Evolutionary conservation across 805 yeast genomes (phyloP).

Genomic region (Candida ficus): DNA sequence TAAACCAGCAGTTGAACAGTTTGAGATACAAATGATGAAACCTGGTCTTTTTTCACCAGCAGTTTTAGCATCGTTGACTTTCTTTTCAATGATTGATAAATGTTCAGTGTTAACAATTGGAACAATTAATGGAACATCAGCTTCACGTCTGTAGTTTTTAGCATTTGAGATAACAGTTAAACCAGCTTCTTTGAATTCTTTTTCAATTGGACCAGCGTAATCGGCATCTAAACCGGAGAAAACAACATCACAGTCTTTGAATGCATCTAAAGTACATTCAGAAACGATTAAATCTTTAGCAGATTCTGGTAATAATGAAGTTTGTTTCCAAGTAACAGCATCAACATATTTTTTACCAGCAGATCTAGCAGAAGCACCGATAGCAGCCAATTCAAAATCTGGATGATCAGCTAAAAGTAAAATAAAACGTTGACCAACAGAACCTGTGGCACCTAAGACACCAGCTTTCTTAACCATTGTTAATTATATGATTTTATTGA

Average conservation of each 20-base stretch:
- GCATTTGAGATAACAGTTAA: slow-evolving; percentile 89
- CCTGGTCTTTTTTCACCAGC: slow-evolving; percentile 63
- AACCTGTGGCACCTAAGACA: slow-evolving; percentile 96
- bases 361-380: slow-evolving; percentile 92
- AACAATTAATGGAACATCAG: slow-evolving; percentile 86
- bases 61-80: slow-evolving; percentile 48
- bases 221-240: slow-evolving; percentile 94
- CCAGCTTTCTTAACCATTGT: slow-evolving; percentile 51
- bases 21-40: slow-evolving; percentile 88
- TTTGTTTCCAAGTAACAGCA: slow-evolving; percentile 94
- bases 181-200: slow-evolving; percentile 76
- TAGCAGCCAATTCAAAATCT: slow-evolving; percentile 72
- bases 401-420: slow-evolving; percentile 82
- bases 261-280: slow-evolving; percentile 72
- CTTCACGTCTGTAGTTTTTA: slow-evolving; percentile 86
- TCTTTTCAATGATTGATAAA: slow-evolving; percentile 62
- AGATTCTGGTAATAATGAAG: slow-evolving; percentile 66
- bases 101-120: slow-evolving; percentile 95
- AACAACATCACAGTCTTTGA: slow-evolving; percentile 87
- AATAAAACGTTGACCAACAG: slow-evolving; percentile 96
- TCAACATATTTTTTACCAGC: slow-evolving; percentile 85
- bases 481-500: not conserved
- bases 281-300: slow-evolving; percentile 61
- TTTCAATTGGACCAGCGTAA: slow-evolving; percentile 89
- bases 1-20: slow-evolving; percentile 97